Evolutionary conservation across 106 monocot species (phyloP).

Genomic region (Allium fistulosum): DNA sequence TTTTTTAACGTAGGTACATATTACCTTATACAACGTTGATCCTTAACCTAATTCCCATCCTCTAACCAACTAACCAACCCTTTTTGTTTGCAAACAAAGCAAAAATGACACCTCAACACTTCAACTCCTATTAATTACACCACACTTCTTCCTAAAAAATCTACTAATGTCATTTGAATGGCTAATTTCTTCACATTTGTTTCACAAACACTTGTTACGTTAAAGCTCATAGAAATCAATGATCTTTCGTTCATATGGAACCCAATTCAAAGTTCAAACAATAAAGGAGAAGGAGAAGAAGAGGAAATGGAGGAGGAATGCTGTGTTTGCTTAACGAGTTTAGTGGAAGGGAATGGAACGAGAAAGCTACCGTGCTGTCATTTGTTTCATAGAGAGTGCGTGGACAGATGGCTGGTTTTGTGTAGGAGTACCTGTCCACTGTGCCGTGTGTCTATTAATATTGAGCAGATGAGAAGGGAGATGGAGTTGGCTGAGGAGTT

Average conservation of each 20-base stretch:
- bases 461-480: constrained; percentile 2
- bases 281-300: not conserved
- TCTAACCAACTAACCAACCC: constrained; percentile 4
- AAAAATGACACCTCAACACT: constrained; percentile 5
- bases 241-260: not conserved
- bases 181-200: constrained; percentile 12
- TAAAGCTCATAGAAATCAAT: constrained; percentile 6
- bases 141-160: not conserved
- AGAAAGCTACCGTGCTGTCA: constrained; percentile 43
- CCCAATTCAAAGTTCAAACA: no score
- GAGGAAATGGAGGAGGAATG: constrained; percentile 25
- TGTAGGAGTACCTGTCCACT: constrained; percentile 56
- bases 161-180: not conserved
- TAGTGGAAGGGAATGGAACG: constrained; percentile 22
- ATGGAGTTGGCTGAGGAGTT: constrained; percentile 37
- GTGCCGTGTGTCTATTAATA: constrained; percentile 31
- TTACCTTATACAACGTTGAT: constrained; percentile 9
- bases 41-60: not conserved
- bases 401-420: constrained; percentile 37
- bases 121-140: not conserved
- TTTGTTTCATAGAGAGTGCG: constrained; percentile 47
- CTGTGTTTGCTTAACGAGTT: constrained; percentile 36
- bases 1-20: no score
- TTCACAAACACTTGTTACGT: constrained; percentile 6
- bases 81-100: constrained; percentile 9